phyloP scores from a whole-genome alignment of 495 filamentous ascomycete species.

The Annulohypoxylon stygium region DNA sequence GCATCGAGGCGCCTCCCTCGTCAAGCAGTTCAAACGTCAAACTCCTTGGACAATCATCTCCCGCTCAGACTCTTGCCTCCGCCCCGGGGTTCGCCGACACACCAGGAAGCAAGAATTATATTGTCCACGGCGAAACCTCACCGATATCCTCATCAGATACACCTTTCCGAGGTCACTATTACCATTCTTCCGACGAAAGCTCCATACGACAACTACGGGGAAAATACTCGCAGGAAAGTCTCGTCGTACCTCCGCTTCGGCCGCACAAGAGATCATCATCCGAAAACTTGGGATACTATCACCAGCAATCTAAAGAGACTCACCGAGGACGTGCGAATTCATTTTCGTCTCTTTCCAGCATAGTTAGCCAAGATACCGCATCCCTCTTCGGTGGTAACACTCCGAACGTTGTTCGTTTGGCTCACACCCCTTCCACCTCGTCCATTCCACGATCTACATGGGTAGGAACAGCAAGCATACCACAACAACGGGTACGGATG shows the following conservation, averaged over 20 bases:
- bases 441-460: constrained; percentile 48
- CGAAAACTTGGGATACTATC: constrained; percentile 63
- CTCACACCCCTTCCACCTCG: constrained; percentile 45
- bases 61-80: constrained; percentile 46
- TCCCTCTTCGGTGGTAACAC: constrained; percentile 49
- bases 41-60: constrained; percentile 58
- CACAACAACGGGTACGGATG: constrained; percentile 43
- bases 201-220: constrained; percentile 49
- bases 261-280: constrained; percentile 59
- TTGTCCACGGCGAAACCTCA: constrained; percentile 60
- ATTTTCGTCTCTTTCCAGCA: constrained; percentile 63
- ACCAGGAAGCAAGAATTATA: constrained; percentile 58
- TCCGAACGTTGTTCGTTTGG: constrained; percentile 47
- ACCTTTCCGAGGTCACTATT: constrained; percentile 36
- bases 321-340: constrained; percentile 62
- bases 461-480: constrained; percentile 35
- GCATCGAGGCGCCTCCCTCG: constrained; percentile 52
- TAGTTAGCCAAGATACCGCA: constrained; percentile 60
- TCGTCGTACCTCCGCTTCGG: constrained; percentile 64
- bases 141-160: constrained; percentile 53
- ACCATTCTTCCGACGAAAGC: constrained; percentile 47
- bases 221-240: constrained; percentile 68
- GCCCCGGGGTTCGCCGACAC: constrained; percentile 34
- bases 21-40: constrained; percentile 58
- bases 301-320: constrained; percentile 62